Evolutionary conservation across 441 rosid genomes (phyloP).

Genomic region (Kokia cookei): DNA sequence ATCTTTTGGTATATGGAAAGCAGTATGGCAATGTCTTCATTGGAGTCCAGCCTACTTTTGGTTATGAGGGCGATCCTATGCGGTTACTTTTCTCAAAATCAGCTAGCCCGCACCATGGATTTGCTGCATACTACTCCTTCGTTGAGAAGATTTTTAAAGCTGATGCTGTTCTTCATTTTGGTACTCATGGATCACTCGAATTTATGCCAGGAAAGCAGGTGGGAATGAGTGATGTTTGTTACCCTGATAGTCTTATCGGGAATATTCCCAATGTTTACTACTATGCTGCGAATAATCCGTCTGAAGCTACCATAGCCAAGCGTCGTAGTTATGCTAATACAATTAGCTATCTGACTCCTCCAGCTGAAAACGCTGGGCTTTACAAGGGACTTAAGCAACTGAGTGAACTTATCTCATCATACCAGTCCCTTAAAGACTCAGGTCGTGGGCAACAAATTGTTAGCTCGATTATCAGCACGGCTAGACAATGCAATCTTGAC

Average conservation of each 20-base stretch:
- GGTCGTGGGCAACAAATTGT: conserved; percentile 95
- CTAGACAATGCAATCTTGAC: conserved; percentile 95
- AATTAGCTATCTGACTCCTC: conserved; percentile 94
- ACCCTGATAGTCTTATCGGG: conserved; percentile 94
- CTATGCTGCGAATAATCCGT: conserved; percentile 95
- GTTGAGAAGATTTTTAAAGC: conserved; percentile 96
- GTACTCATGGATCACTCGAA: conserved; percentile 96
- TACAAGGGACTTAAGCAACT: conserved; percentile 98
- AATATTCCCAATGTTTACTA: conserved; percentile 95
- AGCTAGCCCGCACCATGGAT: conserved; percentile 98
- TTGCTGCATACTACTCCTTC: conserved; percentile 92
- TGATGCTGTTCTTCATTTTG: conserved; percentile 95
- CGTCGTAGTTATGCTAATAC: conserved; percentile 98
- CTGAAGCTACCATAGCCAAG: conserved; percentile 97
- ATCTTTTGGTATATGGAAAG: conserved; percentile 87
- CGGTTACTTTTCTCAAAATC: conserved; percentile 93
- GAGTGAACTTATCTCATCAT: conserved; percentile 91
- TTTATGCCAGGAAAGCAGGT: conserved; percentile 99
- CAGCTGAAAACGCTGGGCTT: conserved; percentile 98
- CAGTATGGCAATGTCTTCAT: conserved; percentile 91
- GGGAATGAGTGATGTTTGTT: conserved; percentile 98
- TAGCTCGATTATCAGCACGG: conserved; percentile 91
- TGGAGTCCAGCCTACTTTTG: conserved; percentile 98
- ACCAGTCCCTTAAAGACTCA: conserved; percentile 91
- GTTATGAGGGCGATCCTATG: conserved; percentile 99